These are phyloP conservation scores for Salvia rosmarinus DNA, from an alignment of 257 asterid species.

Conservation along the genomic window DNA sequence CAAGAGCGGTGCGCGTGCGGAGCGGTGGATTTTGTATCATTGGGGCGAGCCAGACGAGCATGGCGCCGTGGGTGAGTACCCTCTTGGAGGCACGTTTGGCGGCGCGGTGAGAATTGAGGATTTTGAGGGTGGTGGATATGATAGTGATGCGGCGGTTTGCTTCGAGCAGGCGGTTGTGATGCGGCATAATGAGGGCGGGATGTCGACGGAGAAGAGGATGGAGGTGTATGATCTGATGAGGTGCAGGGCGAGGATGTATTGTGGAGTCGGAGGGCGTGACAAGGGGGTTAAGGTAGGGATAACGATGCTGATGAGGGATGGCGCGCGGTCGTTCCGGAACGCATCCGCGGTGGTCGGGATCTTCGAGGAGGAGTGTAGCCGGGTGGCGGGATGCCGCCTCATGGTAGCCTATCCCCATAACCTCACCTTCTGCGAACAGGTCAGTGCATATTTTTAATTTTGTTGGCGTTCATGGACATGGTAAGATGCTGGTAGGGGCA, in stretches of 20 bases:
- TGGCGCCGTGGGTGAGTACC: constrained; percentile 65
- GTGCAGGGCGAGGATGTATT: constrained; percentile 60
- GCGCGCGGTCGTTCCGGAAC: constrained; percentile 66
- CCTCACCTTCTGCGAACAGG: constrained; percentile 74
- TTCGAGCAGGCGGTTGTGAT: constrained; percentile 71
- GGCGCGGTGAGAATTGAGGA: constrained; percentile 41
- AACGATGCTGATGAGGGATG: constrained; percentile 67
- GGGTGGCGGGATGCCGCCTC: constrained; percentile 60
- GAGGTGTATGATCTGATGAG: constrained; percentile 65
- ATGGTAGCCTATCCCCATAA: constrained; percentile 57
- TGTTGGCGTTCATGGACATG: too few relatives aligned
- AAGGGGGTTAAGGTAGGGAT: constrained; percentile 49
- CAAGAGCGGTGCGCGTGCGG: constrained; percentile 51
- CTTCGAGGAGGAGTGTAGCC: constrained; percentile 55
- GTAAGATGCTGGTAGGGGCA: constrained; percentile 59
- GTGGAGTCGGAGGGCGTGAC: constrained; percentile 42
- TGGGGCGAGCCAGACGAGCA: constrained; percentile 68
- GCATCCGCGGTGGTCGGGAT: constrained; percentile 51
- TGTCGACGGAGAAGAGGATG: constrained; percentile 57
- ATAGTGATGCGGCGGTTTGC: constrained; percentile 49
- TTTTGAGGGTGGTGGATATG: constrained; percentile 18
- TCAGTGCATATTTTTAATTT: neutral
- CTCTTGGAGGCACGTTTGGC: constrained; percentile 57
- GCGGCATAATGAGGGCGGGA: constrained; percentile 76
- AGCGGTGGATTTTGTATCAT: constrained; percentile 63